Evolutionary conservation across 2,329 filamentous ascomycete genomes (phyloP).

Genomic region (Clonostachys sp.): DNA sequence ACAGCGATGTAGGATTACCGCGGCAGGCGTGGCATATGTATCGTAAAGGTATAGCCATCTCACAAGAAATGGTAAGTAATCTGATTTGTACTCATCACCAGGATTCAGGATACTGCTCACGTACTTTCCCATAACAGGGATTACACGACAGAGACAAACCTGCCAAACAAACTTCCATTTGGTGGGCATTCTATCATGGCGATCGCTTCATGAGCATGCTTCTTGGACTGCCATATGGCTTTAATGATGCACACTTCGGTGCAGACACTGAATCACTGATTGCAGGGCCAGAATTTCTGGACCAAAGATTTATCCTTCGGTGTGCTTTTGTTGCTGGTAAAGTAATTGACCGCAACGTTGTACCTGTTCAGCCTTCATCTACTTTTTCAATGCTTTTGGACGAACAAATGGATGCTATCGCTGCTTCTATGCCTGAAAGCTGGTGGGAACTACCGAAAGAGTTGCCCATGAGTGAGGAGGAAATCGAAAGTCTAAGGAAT

Average conservation of each 20-base stretch:
- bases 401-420: slow-evolving; percentile 31
- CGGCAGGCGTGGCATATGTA: slow-evolving; percentile 32
- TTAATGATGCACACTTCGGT: slow-evolving; percentile 7
- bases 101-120: too few species aligned
- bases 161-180: slow-evolving; percentile 1
- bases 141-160: not conserved
- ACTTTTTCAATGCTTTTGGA: slow-evolving; percentile 29
- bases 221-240: slow-evolving; percentile 27
- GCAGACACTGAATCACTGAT: not conserved
- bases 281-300: not conserved
- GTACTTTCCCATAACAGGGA: too few species aligned
- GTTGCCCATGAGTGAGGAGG: slow-evolving; percentile 5
- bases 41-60: slow-evolving; percentile 31
- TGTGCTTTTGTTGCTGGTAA: slow-evolving; percentile 30
- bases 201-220: slow-evolving; percentile 38
- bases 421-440: slow-evolving; percentile 22
- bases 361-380: slow-evolving; percentile 23
- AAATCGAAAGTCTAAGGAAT: slow-evolving; percentile 21
- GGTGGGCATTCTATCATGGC: slow-evolving; percentile 14
- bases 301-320: slow-evolving; percentile 4
- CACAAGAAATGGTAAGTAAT: slow-evolving; percentile 32
- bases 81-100: too few species aligned
- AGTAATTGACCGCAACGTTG: slow-evolving; percentile 33
- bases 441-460: slow-evolving; percentile 25
- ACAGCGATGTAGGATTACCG: slow-evolving; percentile 36